Conservation (phyloP, 768 basidiomycete species). For the Obba rivulosa region DNA sequence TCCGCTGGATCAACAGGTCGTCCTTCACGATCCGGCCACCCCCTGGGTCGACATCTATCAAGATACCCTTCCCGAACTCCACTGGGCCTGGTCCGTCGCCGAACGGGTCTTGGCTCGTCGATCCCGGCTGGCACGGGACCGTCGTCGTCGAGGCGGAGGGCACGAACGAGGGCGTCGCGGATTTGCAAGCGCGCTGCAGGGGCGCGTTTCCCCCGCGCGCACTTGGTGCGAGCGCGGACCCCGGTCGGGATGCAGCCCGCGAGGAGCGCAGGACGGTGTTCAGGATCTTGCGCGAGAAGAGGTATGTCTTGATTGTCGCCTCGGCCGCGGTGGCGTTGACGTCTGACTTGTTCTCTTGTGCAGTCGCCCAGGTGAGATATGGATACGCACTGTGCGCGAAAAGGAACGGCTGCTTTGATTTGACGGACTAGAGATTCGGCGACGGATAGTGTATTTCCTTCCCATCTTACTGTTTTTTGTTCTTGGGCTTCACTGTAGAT, state of each 20-base stretch:
- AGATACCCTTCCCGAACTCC: conserved; percentile 21
- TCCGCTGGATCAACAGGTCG: conserved; percentile 82
- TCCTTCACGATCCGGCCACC: conserved; percentile 65
- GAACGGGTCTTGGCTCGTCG: conserved; percentile 52
- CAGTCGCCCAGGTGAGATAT: conserved; percentile 72
- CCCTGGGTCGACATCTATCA: conserved; percentile 27
- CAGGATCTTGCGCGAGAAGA: conserved; percentile 72
- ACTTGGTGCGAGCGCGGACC: conserved; percentile 21
- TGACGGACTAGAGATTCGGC: too few species aligned
- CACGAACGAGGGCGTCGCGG: conserved; percentile 78
- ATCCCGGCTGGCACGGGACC: conserved; percentile 79
- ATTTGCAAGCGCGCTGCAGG: conserved; percentile 71
- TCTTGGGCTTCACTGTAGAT: too few species aligned
- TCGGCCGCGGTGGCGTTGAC: background rate
- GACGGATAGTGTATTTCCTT: too few species aligned
- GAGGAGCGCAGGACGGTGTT: conserved; percentile 53
- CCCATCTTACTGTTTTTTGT: too few species aligned
- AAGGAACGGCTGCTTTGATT: conserved; percentile 54
- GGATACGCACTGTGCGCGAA: conserved; percentile 59
- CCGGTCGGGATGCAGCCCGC: conserved; percentile 32
- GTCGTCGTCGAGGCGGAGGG: conserved; percentile 84
- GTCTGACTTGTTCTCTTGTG: background rate
- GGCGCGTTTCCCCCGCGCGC: conserved; percentile 62
- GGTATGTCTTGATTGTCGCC: conserved; percentile 36
- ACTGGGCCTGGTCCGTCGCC: conserved; percentile 37